phyloP scores from a whole-genome alignment of 192 early-diverging fungal genomes.

The Coemansia sp. region DNA sequence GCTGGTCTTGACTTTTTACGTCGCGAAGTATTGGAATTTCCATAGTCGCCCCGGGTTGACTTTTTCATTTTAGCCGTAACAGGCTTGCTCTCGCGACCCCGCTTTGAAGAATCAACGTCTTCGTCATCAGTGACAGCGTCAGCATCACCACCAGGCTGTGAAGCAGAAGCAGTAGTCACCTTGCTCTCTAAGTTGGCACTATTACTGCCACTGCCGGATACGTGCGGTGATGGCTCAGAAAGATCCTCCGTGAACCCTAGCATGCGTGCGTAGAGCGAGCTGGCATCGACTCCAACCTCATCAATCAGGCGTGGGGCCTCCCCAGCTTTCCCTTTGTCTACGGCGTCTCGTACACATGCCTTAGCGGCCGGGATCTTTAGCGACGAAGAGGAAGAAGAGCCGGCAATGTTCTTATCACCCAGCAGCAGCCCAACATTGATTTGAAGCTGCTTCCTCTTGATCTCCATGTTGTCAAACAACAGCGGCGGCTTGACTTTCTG shows the following conservation, averaged over 20 bases:
- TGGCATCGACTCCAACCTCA: constrained; percentile 38
- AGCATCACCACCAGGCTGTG: not conserved
- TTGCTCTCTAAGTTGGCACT: not conserved
- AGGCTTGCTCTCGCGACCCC: not conserved
- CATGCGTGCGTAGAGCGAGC: constrained; percentile 54
- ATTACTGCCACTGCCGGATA: not conserved
- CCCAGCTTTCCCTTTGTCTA: not conserved
- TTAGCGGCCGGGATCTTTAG: not conserved
- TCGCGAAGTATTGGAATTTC: constrained; percentile 18
- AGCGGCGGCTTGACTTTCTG: constrained; percentile 34
- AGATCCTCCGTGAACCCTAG: constrained; percentile 50
- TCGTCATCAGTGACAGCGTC: constrained; percentile 7
- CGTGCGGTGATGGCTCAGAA: constrained; percentile 10
- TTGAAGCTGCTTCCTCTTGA: constrained; percentile 51
- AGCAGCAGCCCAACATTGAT: constrained; percentile 46
- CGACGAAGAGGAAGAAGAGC: constrained; percentile 6
- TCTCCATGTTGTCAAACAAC: constrained; percentile 37
- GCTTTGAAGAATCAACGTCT: constrained; percentile 8
- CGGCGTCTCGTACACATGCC: not conserved
- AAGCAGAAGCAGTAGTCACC: not conserved
- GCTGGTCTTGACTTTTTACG: constrained; percentile 30
- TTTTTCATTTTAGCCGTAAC: constrained; percentile 1
- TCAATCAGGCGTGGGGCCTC: constrained; percentile 9
- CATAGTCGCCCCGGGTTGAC: not conserved
- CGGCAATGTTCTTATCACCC: constrained; percentile 15